Conservation (phyloP, 1,284 basidiomycete genomes). For the Malassezia caprae region DNA sequence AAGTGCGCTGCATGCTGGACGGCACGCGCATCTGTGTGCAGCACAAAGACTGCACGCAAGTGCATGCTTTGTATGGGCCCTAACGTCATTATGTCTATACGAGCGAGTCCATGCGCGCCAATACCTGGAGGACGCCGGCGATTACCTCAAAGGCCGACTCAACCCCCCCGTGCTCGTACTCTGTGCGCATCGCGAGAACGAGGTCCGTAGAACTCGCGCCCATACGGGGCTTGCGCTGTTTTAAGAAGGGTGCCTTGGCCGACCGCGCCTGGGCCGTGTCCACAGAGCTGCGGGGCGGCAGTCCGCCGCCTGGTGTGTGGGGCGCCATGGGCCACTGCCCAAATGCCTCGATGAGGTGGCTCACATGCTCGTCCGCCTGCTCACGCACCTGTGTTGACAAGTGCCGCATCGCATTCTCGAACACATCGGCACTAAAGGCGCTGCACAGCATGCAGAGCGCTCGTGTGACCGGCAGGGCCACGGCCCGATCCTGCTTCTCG, state of each 20-base stretch:
- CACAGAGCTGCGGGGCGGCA: slow-evolving; percentile 18
- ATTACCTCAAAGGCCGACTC: slow-evolving; percentile 37
- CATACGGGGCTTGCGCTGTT: slow-evolving; percentile 20
- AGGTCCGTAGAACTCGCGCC: slow-evolving; percentile 23
- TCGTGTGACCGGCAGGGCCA: slow-evolving; percentile 33
- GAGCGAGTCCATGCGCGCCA: slow-evolving; percentile 38
- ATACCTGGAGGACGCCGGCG: slow-evolving; percentile 37
- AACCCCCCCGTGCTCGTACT: slow-evolving; percentile 26
- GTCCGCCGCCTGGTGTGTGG: slow-evolving; percentile 18
- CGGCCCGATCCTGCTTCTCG: slow-evolving; percentile 16
- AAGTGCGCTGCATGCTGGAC: slow-evolving; percentile 10
- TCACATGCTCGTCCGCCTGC: slow-evolving; percentile 36
- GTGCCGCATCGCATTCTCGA: slow-evolving; percentile 44
- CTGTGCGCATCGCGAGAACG: slow-evolving; percentile 29
- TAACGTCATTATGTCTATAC: slow-evolving; percentile 2
- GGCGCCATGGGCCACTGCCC: slow-evolving; percentile 47
- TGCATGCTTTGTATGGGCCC: background rate
- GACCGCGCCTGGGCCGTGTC: background rate
- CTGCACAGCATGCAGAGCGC: slow-evolving; percentile 39
- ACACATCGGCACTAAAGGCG: slow-evolving; percentile 38
- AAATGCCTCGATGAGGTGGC: slow-evolving; percentile 38
- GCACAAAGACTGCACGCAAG: background rate
- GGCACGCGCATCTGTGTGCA: slow-evolving; percentile 10
- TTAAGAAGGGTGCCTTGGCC: slow-evolving; percentile 14
- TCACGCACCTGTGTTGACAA: slow-evolving; percentile 38